Evolutionary conservation across 2,329 filamentous ascomycete species (phyloP), one percentile per base, ranked within the genome.

Genomic region (Aureobasidium sp.): DNA sequence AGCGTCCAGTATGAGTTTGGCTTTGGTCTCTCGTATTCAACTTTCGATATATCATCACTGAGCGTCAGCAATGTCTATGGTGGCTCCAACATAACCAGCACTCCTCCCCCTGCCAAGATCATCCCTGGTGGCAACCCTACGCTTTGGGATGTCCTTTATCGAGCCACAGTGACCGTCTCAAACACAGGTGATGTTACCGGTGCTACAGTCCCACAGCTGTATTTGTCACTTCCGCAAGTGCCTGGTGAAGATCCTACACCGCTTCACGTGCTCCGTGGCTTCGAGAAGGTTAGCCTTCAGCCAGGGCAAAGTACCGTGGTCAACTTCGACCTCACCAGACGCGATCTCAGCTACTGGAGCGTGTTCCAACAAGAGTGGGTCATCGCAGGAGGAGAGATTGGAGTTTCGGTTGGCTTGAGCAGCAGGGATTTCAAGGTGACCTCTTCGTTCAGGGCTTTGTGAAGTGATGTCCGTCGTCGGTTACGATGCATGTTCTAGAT

Each of bases 61-160:
- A 72, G 77, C 29, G 75, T 89, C 59, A 80, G 75, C 13, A 61
- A 67, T 36, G 55, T 64, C 2, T 63, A 53, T 36, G 52, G 47
- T 27, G 53, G 53, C 20, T 24, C 76, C 2, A 71, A 75, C 0
- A 68, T 86, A 10, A 73, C 70, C 43, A 86, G 86, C 72, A 66
- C 69, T 1, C 65, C 64, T 80, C 78, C 0, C 82, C 83, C 26
- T 62, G 68, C 10, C 65, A 44, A 29, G 29, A 59, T 52, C 75
- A 79, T 76, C 69, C 71, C 79, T 72, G 81, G 82, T 51, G 84
- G 84, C 27, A 86, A 86, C 69, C 79, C 82, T 2, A 75, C 75
- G 61, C 80, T 91, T 1, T 91, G 84, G 77, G 87, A 90, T 63
- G 77, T 84, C 0, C 68, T 90, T 51, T 90, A 86, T 77, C 83